Evolutionary conservation across 306 rosid species (phyloP).

Genomic region (Prunus dulcis): DNA sequence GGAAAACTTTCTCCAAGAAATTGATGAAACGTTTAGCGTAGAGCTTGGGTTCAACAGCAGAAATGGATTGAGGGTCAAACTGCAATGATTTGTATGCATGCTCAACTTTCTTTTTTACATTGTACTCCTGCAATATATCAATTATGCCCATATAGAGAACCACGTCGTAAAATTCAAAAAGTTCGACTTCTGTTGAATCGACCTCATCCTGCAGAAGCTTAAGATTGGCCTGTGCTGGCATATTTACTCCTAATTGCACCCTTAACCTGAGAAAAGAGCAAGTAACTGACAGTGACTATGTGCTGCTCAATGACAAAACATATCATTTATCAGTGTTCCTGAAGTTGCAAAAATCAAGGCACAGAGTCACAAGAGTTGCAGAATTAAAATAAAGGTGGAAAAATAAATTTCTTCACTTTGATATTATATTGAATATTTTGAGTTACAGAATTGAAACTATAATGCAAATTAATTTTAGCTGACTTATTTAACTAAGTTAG

Average conservation of each 20-base stretch:
- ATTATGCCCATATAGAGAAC: slow-evolving; percentile 92
- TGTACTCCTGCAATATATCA: slow-evolving; percentile 86
- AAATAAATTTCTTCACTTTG: too few species aligned
- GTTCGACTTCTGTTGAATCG: slow-evolving; percentile 62
- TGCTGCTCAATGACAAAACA: background rate
- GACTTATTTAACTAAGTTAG: too few species aligned
- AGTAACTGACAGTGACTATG: background rate
- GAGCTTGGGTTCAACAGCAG: slow-evolving; percentile 64
- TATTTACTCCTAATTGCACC: slow-evolving; percentile 94
- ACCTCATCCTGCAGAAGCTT: slow-evolving; percentile 44
- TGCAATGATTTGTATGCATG: slow-evolving; percentile 56
- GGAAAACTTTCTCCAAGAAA: slow-evolving; percentile 76
- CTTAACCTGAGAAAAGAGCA: slow-evolving; percentile 49
- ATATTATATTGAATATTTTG: too few species aligned
- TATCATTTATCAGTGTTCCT: background rate
- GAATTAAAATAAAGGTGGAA: background rate
- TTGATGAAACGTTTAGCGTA: slow-evolving; percentile 77
- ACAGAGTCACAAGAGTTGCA: background rate
- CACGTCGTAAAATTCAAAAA: slow-evolving; percentile 76
- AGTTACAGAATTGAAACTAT: too few species aligned
- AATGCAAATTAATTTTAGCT: too few species aligned
- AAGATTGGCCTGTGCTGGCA: slow-evolving; percentile 81
- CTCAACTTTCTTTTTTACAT: slow-evolving; percentile 67
- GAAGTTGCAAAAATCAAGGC: background rate
- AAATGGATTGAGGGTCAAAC: slow-evolving; percentile 53